These are phyloP conservation scores for Phaeodactylum tricornutum DNA, from an alignment of 108 stramenopile species.

Conservation along the genomic window DNA sequence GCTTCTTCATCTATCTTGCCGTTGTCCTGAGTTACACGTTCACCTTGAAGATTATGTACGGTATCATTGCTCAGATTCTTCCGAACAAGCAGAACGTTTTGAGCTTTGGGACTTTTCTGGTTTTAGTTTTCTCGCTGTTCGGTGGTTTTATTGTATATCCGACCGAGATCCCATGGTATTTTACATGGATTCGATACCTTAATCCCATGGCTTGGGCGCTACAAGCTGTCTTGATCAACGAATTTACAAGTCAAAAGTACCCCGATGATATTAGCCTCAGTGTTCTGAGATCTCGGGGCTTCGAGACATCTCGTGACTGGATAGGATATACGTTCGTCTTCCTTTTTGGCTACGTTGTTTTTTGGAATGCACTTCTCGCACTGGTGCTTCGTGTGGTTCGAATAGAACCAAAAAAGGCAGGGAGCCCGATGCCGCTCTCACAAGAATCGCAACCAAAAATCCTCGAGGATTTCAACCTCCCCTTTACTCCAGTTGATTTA, in stretches of 20 bases:
- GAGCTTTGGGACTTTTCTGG: no score
- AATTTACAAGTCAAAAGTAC: slow-evolving; percentile 23
- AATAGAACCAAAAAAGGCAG: no score
- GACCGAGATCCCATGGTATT: slow-evolving; percentile 36
- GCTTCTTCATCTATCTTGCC: slow-evolving; percentile 25
- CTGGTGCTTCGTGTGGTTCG: slow-evolving; percentile 7
- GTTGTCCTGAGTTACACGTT: slow-evolving; percentile 23
- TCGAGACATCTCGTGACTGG: slow-evolving; percentile 20
- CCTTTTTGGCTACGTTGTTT: slow-evolving; percentile 13
- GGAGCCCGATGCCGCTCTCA: no score
- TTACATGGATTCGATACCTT: slow-evolving; percentile 34
- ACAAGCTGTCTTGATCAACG: slow-evolving; percentile 23
- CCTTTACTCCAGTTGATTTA: slow-evolving; percentile 48
- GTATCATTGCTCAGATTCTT: slow-evolving; percentile 24
- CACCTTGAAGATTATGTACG: slow-evolving; percentile 32
- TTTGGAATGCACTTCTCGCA: slow-evolving; percentile 27
- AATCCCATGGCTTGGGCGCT: slow-evolving; percentile 45
- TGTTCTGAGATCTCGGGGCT: no score
- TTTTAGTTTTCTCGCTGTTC: slow-evolving; percentile 41
- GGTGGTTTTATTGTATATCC: slow-evolving; percentile 59
- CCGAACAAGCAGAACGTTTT: slow-evolving; percentile 36
- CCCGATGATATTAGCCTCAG: slow-evolving; percentile 16
- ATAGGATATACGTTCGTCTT: slow-evolving; percentile 27
- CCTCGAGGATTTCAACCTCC: slow-evolving; percentile 6
- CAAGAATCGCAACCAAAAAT: slow-evolving; percentile 1